Conservation (phyloP, 805 yeast genomes). For the Kuraishia molischiana region DNA sequence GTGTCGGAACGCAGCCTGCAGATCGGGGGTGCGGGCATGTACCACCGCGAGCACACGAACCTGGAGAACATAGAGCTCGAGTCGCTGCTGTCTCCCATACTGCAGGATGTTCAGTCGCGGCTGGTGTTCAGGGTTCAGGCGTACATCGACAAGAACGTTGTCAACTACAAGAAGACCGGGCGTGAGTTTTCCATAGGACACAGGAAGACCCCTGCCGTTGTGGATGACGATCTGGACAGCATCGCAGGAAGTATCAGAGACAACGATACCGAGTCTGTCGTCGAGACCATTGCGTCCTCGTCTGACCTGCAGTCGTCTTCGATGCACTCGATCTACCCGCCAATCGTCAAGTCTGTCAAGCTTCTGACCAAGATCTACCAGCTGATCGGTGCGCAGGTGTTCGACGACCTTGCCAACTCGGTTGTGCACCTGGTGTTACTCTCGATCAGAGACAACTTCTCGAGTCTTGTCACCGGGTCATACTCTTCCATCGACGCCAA, state of each 20-base stretch:
- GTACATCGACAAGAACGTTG: constrained; percentile 59
- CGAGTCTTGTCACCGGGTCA: constrained; percentile 33
- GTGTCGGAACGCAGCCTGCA: constrained; percentile 1
- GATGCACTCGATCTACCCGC: constrained; percentile 39
- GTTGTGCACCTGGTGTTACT: constrained; percentile 70
- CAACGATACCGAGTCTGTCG: neutral
- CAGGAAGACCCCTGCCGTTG: constrained; percentile 14
- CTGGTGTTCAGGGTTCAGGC: constrained; percentile 72
- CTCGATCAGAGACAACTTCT: constrained; percentile 48
- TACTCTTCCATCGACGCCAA: constrained; percentile 36
- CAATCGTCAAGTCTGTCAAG: constrained; percentile 58
- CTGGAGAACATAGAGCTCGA: constrained; percentile 35
- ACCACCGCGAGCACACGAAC: constrained; percentile 9
- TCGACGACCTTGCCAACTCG: constrained; percentile 84
- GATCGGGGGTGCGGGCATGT: constrained; percentile 9
- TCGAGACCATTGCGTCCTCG: neutral
- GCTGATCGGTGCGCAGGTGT: constrained; percentile 63
- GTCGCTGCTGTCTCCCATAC: constrained; percentile 56
- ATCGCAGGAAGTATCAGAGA: neutral
- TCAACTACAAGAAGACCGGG: constrained; percentile 53
- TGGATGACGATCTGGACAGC: constrained; percentile 16
- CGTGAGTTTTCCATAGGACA: constrained; percentile 59
- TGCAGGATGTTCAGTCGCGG: constrained; percentile 72
- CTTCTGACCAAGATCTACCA: constrained; percentile 73
- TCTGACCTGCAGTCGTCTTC: constrained; percentile 1